Evolutionary conservation across 352 stramenopile species (phyloP).

Genomic region (Phytophthora pinifolia): DNA sequence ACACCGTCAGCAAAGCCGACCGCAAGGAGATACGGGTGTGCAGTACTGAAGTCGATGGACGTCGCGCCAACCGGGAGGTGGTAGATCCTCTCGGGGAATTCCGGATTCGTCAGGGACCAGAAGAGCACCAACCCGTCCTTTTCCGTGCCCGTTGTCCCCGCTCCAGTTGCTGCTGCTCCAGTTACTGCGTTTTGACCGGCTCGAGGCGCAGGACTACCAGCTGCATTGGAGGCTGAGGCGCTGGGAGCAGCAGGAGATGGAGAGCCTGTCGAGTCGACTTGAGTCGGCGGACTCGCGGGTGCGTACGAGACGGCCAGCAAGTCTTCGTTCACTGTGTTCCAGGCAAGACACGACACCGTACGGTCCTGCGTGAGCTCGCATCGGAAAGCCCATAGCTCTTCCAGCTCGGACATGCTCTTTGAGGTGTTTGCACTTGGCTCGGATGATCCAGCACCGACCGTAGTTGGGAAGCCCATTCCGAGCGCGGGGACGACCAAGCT

Average conservation of each 20-base stretch:
- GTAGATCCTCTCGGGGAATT: constrained; percentile 91
- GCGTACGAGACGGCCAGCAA: constrained; percentile 91
- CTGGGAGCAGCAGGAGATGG: neutral
- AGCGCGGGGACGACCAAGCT: constrained; percentile 16
- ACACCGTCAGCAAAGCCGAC: constrained; percentile 90
- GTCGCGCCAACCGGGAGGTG: constrained; percentile 74
- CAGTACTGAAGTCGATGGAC: constrained; percentile 88
- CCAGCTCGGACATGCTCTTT: constrained; percentile 30
- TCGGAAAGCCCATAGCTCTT: constrained; percentile 78
- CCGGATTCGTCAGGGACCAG: constrained; percentile 93
- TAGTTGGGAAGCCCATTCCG: constrained; percentile 17
- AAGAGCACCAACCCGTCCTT: constrained; percentile 90
- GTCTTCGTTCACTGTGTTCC: constrained; percentile 88
- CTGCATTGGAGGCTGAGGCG: neutral
- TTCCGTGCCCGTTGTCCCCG: constrained; percentile 2
- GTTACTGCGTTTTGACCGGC: constrained; percentile 12
- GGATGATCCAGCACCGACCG: constrained; percentile 2
- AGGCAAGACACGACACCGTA: constrained; percentile 76
- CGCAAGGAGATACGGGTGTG: constrained; percentile 87
- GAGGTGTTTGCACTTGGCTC: neutral
- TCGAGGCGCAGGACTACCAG: constrained; percentile 7
- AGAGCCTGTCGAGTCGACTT: neutral
- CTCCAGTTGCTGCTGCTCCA: neutral
- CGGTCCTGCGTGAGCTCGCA: constrained; percentile 62
- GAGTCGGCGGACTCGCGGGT: constrained; percentile 9